Evolutionary conservation across 192 early-diverging fungal genomes (phyloP).

Genomic region (Tieghemiomyces parasiticus): DNA sequence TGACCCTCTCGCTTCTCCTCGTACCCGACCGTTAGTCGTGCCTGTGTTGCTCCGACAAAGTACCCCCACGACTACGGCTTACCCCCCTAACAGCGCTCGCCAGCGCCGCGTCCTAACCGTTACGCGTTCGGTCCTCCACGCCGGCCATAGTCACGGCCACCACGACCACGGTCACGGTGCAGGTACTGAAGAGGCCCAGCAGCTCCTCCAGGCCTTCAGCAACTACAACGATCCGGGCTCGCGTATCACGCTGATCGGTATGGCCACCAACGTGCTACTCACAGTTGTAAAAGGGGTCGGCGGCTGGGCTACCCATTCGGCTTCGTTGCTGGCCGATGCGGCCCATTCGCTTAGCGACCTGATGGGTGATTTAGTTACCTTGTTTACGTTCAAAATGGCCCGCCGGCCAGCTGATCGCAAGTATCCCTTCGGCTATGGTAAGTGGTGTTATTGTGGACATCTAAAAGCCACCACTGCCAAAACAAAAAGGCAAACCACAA

Average conservation of each 20-base stretch:
- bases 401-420: conserved; percentile 36
- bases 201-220: too few relatives aligned
- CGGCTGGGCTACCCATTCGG: conserved; percentile 51
- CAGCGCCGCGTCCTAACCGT: too few relatives aligned
- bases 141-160: too few relatives aligned
- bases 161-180: too few relatives aligned
- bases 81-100: too few relatives aligned
- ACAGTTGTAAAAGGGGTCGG: conserved; percentile 46
- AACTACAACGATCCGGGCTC: conserved; percentile 44
- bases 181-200: too few relatives aligned
- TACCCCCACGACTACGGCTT: too few relatives aligned
- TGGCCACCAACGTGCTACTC: conserved; percentile 43
- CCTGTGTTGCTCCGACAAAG: too few relatives aligned
- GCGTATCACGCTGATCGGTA: conserved; percentile 49
- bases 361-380: conserved; percentile 57
- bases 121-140: too few relatives aligned
- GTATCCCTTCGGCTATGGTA: conserved; percentile 58
- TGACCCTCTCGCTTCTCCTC: too few relatives aligned
- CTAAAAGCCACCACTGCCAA: background rate
- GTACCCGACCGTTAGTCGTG: too few relatives aligned
- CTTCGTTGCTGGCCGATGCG: conserved; percentile 65
- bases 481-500: background rate
- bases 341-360: conserved; percentile 59
- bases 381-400: conserved; percentile 62
- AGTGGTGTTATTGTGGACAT: background rate